Conservation (phyloP, 495 filamentous ascomycete species). For the Parmelia sp. region DNA sequence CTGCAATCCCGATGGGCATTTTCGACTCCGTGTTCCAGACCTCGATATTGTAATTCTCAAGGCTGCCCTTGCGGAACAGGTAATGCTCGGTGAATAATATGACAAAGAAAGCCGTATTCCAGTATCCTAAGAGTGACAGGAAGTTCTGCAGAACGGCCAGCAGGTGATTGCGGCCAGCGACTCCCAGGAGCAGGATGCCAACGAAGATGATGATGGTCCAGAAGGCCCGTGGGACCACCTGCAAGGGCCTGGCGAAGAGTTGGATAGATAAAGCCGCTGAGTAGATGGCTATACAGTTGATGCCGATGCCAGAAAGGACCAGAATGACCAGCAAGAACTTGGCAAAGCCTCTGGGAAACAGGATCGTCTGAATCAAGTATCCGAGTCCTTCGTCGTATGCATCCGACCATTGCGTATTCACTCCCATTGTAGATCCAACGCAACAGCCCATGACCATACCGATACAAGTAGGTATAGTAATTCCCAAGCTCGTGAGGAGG, state of each 20-base stretch:
- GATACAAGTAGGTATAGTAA: conserved; percentile 50
- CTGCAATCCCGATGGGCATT: conserved; percentile 45
- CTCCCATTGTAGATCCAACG: conserved; percentile 46
- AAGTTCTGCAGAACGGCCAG: conserved; percentile 46
- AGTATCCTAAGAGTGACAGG: conserved; percentile 54
- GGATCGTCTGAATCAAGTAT: conserved; percentile 47
- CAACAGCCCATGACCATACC: conserved; percentile 50
- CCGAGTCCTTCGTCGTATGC: conserved; percentile 53
- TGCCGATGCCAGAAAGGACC: conserved; percentile 32
- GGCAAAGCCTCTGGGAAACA: conserved; percentile 51
- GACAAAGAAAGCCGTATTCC: conserved; percentile 51
- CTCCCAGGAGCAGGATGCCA: conserved; percentile 35
- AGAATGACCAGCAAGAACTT: conserved; percentile 51
- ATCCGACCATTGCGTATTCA: conserved; percentile 40
- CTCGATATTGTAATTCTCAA: conserved; percentile 43
- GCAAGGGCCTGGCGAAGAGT: conserved; percentile 33
- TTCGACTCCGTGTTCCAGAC: conserved; percentile 44
- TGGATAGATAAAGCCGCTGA: conserved; percentile 41
- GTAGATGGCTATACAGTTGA: conserved; percentile 42
- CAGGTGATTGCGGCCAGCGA: conserved; percentile 44
- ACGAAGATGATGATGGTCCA: conserved; percentile 43
- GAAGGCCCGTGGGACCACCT: conserved; percentile 41
- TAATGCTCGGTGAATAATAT: conserved; percentile 57
- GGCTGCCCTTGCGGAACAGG: conserved; percentile 45
- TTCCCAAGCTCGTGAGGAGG: conserved; percentile 38